phyloP scores from a whole-genome alignment of 139 green algal genomes.

The Haematococcus lacustris region DNA sequence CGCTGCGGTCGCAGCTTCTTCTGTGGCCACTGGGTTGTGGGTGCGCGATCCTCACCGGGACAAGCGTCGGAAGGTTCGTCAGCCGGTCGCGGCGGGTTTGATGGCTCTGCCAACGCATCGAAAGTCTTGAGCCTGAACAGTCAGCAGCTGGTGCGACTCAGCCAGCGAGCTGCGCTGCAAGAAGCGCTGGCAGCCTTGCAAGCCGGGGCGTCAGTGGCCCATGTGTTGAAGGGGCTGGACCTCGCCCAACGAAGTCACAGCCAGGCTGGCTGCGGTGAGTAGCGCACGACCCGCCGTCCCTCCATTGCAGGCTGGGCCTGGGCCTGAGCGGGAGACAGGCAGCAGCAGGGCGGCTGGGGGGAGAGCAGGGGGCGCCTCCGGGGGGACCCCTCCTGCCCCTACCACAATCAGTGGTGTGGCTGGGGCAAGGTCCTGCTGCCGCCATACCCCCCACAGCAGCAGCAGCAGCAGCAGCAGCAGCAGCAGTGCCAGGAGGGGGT shows the following conservation, averaged over 20 bases:
- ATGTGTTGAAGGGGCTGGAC: conserved; percentile 11
- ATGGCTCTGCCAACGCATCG: no score
- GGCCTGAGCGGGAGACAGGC: neutral
- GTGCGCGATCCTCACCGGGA: no score
- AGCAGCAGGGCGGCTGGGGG: no score
- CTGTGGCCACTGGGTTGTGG: neutral
- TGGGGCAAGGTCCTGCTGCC: no score
- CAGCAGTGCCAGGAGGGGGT: conserved; percentile 8
- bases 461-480: no score
- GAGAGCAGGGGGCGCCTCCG: no score
- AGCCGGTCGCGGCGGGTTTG: no score
- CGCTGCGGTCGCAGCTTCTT: neutral
- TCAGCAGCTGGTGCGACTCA: conserved; percentile 73
- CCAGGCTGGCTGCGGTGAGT: conserved; percentile 9
- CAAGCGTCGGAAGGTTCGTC: no score
- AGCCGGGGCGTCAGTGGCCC: conserved; percentile 9
- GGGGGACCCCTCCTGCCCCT: no score
- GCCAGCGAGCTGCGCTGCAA: conserved; percentile 31
- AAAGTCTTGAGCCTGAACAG: conserved; percentile 57
- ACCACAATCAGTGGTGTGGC: no score
- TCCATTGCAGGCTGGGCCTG: neutral
- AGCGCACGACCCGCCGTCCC: neutral
- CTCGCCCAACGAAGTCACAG: conserved; percentile 10
- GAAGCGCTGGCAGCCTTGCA: conserved; percentile 36
- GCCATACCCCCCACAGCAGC: neutral